Percentiles rank a stretch among this genome's conserved stretches.
These are phyloP conservation scores for Wallacemonas rigidus DNA, from an alignment of 208 protist species.

Conservation along the genomic window DNA sequence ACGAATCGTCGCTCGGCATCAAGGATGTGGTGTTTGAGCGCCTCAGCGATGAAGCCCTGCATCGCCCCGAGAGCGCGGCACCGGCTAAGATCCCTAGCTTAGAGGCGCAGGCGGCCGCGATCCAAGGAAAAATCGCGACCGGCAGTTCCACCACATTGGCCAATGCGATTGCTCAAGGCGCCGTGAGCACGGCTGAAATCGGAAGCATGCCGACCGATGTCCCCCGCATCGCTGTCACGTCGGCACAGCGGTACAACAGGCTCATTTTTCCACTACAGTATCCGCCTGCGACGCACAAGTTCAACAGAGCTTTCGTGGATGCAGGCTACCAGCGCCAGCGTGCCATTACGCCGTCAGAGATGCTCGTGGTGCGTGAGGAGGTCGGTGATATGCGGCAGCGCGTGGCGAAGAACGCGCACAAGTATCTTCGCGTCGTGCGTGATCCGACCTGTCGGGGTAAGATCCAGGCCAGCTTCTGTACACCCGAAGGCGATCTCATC, in stretches of 20 bases:
- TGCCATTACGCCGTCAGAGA: constrained; percentile 78
- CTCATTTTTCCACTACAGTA: constrained; percentile 79
- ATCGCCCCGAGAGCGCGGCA: constrained; percentile 67
- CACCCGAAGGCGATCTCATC: constrained; percentile 71
- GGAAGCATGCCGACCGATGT: constrained; percentile 73
- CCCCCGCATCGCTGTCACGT: constrained; percentile 58
- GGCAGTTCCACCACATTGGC: constrained; percentile 4
- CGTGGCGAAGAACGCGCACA: constrained; percentile 34
- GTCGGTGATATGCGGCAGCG: constrained; percentile 59
- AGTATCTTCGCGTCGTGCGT: constrained; percentile 77
- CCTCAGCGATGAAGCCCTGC: constrained; percentile 80
- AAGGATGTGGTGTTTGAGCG: constrained; percentile 89
- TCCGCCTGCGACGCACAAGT: constrained; percentile 75
- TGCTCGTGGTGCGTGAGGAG: constrained; percentile 83
- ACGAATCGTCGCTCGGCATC: constrained; percentile 66
- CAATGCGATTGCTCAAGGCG: constrained; percentile 26
- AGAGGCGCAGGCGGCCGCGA: background rate
- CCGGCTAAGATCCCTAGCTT: constrained; percentile 46
- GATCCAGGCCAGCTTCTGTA: constrained; percentile 83
- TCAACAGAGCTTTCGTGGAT: constrained; percentile 86
- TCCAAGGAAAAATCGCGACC: background rate
- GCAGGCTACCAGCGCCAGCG: constrained; percentile 82
- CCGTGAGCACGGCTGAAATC: constrained; percentile 49
- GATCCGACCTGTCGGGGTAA: constrained; percentile 83
- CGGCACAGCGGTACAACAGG: constrained; percentile 59